Evolutionary conservation across 2,329 filamentous ascomycete species (phyloP).

Genomic region (Pyrenochaeta sp.): DNA sequence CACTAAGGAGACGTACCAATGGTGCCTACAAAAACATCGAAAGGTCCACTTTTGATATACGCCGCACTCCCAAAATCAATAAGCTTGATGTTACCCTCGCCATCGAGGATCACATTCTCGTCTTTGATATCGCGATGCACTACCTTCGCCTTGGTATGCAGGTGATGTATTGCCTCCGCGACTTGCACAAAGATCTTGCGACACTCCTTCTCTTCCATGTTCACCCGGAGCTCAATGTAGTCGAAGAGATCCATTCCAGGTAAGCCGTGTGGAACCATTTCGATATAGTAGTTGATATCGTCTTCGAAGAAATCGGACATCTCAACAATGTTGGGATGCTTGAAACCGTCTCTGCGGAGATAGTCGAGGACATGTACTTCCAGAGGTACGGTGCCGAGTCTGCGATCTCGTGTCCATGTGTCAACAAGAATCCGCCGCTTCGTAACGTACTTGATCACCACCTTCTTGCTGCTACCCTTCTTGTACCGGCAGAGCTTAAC

Average conservation of each 20-base stretch:
- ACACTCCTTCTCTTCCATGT: constrained; percentile 95
- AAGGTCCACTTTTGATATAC: constrained; percentile 97
- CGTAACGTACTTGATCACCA: constrained; percentile 97
- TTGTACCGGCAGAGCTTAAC: constrained; percentile 94
- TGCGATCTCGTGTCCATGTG: constrained; percentile 95
- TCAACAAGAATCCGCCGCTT: constrained; percentile 96
- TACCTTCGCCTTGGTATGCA: constrained; percentile 88
- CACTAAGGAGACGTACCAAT: constrained; percentile 73
- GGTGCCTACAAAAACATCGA: constrained; percentile 98
- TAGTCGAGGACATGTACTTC: constrained; percentile 98
- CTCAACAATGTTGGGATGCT: constrained; percentile 72
- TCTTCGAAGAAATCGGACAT: constrained; percentile 79
- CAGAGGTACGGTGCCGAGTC: constrained; percentile 90
- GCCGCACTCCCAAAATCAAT: constrained; percentile 98
- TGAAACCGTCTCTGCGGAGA: constrained; percentile 74
- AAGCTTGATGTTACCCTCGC: constrained; percentile 93
- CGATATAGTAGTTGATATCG: constrained; percentile 95
- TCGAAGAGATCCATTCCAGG: constrained; percentile 99
- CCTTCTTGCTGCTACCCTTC: constrained; percentile 76
- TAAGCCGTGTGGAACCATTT: constrained; percentile 93
- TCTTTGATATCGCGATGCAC: constrained; percentile 99
- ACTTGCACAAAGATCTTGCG: constrained; percentile 96
- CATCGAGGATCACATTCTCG: constrained; percentile 95
- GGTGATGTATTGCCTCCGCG: constrained; percentile 84
- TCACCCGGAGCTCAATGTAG: constrained; percentile 94